These are phyloP conservation scores for Chytriomyces hyalinus DNA, from an alignment of 192 early-diverging fungal genomes.

Conservation along the genomic window DNA sequence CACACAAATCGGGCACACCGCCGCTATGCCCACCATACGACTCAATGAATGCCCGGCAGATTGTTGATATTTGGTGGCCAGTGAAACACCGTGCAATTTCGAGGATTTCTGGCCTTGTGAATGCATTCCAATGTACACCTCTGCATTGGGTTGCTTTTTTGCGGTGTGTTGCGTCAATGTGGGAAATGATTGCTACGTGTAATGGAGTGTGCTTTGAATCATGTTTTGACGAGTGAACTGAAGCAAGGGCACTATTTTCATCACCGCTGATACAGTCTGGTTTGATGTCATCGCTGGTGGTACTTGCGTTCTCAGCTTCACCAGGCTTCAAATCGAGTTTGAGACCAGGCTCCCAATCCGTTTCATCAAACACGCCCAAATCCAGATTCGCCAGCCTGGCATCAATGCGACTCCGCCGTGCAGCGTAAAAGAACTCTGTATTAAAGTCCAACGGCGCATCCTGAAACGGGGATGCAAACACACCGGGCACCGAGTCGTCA, in stretches of 20 bases:
- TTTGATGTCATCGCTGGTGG: neutral
- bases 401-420: slow-evolving; percentile 36
- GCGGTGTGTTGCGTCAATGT: slow-evolving; percentile 17
- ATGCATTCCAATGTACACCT: slow-evolving; percentile 49
- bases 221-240: too few species aligned
- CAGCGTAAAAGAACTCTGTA: slow-evolving; percentile 53
- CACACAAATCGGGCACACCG: slow-evolving; percentile 57
- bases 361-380: slow-evolving; percentile 6
- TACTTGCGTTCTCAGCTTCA: slow-evolving; percentile 17
- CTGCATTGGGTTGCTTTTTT: slow-evolving; percentile 15
- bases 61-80: slow-evolving; percentile 33
- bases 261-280: too few species aligned
- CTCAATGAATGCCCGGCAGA: slow-evolving; percentile 42
- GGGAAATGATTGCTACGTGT: slow-evolving; percentile 21
- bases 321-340: slow-evolving; percentile 36
- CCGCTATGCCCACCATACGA: slow-evolving; percentile 50
- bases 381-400: slow-evolving; percentile 37
- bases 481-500: slow-evolving; percentile 41
- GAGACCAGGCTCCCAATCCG: neutral
- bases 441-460: slow-evolving; percentile 49
- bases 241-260: too few species aligned
- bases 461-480: slow-evolving; percentile 55
- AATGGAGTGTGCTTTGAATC: neutral
- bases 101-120: slow-evolving; percentile 35
- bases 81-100: slow-evolving; percentile 44